Evolutionary conservation across 768 basidiomycete species (phyloP).

Genomic region (Mycena latifolia): DNA sequence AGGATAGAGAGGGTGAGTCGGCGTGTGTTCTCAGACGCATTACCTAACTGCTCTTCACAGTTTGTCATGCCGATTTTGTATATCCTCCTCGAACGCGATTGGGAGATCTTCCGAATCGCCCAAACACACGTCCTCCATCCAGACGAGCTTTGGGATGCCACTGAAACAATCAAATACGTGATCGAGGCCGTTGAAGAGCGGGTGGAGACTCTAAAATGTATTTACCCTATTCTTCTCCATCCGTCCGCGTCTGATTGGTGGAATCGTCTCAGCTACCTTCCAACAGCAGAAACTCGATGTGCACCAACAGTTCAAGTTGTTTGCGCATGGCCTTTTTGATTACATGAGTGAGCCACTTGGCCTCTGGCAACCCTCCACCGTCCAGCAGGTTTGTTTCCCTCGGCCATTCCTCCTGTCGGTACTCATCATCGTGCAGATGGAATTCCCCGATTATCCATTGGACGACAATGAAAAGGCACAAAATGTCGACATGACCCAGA

Average conservation of each 20-base stretch:
- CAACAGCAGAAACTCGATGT: constrained; percentile 41
- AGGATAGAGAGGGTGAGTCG: no score
- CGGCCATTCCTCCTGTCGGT: no score
- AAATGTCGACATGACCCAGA: constrained; percentile 24
- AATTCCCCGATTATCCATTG: constrained; percentile 34
- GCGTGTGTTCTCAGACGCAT: no score
- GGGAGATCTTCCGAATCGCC: constrained; percentile 46
- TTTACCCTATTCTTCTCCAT: no score
- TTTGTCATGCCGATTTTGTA: constrained; percentile 49
- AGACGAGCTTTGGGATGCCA: constrained; percentile 42
- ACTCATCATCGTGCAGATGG: constrained; percentile 9
- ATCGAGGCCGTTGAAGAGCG: constrained; percentile 38
- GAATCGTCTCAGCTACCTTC: constrained; percentile 37
- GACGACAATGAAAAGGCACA: constrained; percentile 36
- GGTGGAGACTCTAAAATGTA: constrained; percentile 40
- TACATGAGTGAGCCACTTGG: constrained; percentile 28
- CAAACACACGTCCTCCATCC: constrained; percentile 41
- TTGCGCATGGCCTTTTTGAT: constrained; percentile 40
- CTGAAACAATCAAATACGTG: constrained; percentile 36
- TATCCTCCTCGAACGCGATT: constrained; percentile 47
- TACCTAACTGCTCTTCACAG: no score
- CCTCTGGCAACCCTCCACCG: constrained; percentile 15
- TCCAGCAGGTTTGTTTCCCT: constrained; percentile 6
- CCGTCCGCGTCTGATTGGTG: background rate
- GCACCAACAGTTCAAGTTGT: constrained; percentile 38